Evolutionary conservation across 768 basidiomycete species (phyloP), one percentile per base, ranked within the genome.

Genomic region (Hypsizygus marmoreus): DNA sequence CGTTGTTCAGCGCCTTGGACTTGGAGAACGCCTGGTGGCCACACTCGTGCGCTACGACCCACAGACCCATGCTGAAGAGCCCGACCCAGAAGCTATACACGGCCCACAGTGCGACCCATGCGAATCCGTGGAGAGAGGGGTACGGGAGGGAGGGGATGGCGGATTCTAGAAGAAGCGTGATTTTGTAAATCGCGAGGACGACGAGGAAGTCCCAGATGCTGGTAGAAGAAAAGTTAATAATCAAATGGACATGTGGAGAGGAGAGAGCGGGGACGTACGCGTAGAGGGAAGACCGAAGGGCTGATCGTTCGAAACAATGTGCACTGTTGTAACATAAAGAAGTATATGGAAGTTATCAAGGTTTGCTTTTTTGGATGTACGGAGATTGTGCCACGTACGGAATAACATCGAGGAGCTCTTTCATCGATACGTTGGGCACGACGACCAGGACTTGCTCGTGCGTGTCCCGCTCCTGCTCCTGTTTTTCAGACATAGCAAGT

Each of bases 1-100:
- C 65, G 72, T 91, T 84, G 72, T 92, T 92, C 65, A 92, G 71
- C 19, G 69, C 63, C 72, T 90, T 89, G 47, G 80, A 88, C 45
- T 86, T 78, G 4, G 88, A 91, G 72, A 86, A 93, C 0, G 85
- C 87, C 63, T 88, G 87, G 64, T 93, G 91, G 19, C 91, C 91
- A 56, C 86, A 88, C 65, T 91, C 88, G 58, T 91, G 88, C 46
- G 82, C 89, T 42, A 89, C 66, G 51, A 88, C 81, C 90, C 91
- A 92, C 40, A 92, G 70, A 43, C 90, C 91, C 25, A 88, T 92
- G 1, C 74, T 80, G 40, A 88, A 82, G 20, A 90, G 77, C 40
- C 91, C 88, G 6, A 79, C 70, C 55, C 73, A 72, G 61, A 89
- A 82, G 28, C 79, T 71, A 64, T 89, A 89, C 38, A 82, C 47